A percentile compares a stretch with the other conserved stretches of the same genome.
Evolutionary conservation across 164 flowering plant genomes (phyloP).

Genomic region (Vitis rupestris): DNA sequence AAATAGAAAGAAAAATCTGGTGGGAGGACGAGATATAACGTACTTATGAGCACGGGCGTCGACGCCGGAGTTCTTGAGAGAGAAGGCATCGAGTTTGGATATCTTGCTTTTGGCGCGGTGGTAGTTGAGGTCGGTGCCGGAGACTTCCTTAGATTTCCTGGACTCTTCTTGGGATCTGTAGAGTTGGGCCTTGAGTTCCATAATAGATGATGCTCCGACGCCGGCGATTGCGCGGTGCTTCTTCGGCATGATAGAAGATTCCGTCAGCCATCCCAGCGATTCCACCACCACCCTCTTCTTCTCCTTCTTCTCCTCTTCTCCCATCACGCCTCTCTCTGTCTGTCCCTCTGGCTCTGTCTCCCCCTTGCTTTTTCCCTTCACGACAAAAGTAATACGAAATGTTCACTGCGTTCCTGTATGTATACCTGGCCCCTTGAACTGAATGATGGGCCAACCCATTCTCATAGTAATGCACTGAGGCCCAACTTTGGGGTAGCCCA

Average conservation of each 20-base stretch:
- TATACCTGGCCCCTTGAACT: no score
- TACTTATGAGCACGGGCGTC: conserved; percentile 82
- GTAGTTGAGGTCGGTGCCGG: conserved; percentile 45
- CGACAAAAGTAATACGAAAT: no score
- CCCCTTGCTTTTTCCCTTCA: no score
- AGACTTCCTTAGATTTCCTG: conserved; percentile 43
- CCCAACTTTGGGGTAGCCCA: no score
- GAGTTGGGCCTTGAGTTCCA: conserved; percentile 95
- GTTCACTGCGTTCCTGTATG: no score
- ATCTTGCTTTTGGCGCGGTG: conserved; percentile 83
- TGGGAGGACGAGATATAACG: not conserved
- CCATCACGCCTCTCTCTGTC: conserved; percentile 12
- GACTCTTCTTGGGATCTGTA: conserved; percentile 87
- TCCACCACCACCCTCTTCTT: conserved; percentile 59
- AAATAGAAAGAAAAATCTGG: not conserved
- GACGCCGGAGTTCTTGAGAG: conserved; percentile 84
- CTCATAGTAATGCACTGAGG: no score
- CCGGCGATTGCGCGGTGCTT: conserved; percentile 87
- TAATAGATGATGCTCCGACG: conserved; percentile 82
- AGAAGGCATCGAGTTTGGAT: conserved; percentile 44
- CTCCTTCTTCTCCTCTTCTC: conserved; percentile 38
- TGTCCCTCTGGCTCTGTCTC: no score
- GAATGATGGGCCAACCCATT: no score
- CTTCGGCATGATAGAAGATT: conserved; percentile 86
- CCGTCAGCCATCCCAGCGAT: conserved; percentile 98